These are phyloP conservation scores for Pseudocercospora fuligena DNA, from an alignment of 2,329 filamentous ascomycete species.

Conservation along the genomic window DNA sequence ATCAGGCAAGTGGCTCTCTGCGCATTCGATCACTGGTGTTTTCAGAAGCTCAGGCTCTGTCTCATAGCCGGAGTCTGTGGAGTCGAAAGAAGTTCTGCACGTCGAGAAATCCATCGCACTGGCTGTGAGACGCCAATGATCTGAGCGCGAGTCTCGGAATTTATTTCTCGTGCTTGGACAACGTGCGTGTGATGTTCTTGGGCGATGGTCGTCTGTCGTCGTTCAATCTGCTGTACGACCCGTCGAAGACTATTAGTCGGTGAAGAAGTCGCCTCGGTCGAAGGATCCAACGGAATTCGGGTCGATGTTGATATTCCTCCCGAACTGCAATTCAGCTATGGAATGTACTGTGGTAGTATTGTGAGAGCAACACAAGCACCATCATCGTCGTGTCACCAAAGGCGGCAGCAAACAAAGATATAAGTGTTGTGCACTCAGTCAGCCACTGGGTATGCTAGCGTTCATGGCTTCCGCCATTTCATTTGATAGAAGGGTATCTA, in stretches of 20 bases:
- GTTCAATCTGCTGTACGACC: too few species aligned
- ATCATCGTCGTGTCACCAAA: background rate
- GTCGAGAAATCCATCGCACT: background rate
- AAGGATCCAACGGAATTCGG: background rate
- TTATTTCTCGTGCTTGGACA: background rate
- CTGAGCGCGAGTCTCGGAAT: background rate
- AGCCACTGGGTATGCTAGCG: background rate
- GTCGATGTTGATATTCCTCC: background rate
- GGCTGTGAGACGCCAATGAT: background rate
- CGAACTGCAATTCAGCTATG: background rate
- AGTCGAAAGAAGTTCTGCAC: background rate
- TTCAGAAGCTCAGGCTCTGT: background rate
- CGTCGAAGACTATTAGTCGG: too few species aligned
- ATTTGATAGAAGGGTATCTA: background rate
- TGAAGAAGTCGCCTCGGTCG: background rate
- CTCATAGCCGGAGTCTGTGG: background rate
- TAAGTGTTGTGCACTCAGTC: background rate
- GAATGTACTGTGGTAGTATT: background rate
- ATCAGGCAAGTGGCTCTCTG: conserved; percentile 24
- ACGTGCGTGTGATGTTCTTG: too few species aligned
- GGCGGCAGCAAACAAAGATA: conserved; percentile 1
- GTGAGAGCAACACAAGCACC: background rate
- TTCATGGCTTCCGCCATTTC: background rate
- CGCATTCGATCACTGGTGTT: conserved; percentile 6
- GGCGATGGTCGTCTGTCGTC: too few species aligned